Evolutionary conservation across 176 grass and related monocot genomes (phyloP).

Genomic region (Carex littledalei): DNA sequence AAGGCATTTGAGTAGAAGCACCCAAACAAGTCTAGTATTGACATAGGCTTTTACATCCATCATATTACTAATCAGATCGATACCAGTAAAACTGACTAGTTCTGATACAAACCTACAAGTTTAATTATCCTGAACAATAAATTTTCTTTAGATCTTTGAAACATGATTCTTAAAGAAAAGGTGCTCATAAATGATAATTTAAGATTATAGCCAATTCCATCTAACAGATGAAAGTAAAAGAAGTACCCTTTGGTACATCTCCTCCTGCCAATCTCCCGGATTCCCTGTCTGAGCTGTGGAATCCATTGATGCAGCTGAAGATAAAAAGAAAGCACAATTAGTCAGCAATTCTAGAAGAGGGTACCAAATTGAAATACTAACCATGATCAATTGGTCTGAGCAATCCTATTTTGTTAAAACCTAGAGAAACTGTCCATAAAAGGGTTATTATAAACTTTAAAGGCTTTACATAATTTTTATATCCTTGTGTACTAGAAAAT

Average conservation of each 20-base stretch:
- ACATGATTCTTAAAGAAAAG: constrained; percentile 22
- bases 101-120: neutral
- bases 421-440: neutral
- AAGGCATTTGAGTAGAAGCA: neutral
- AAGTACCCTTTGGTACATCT: constrained; percentile 65
- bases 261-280: constrained; percentile 58
- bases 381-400: neutral
- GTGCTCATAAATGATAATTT: neutral
- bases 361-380: neutral
- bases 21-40: neutral
- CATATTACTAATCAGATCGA: neutral
- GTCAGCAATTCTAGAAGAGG: neutral
- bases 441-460: neutral
- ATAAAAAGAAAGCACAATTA: constrained; percentile 4
- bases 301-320: constrained; percentile 54
- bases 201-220: constrained; percentile 21
- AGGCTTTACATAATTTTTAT: no score
- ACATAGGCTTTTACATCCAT: neutral
- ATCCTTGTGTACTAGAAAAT: neutral
- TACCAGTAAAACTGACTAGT: neutral
- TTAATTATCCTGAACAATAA: neutral
- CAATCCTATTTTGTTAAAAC: neutral
- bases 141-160: neutral
- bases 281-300: constrained; percentile 65
- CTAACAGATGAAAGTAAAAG: neutral